A percentile compares a stretch with the other conserved stretches of the same genome.
Evolutionary conservation across 2,329 filamentous ascomycete species (phyloP).

Genomic region (Talaromyces sp.): DNA sequence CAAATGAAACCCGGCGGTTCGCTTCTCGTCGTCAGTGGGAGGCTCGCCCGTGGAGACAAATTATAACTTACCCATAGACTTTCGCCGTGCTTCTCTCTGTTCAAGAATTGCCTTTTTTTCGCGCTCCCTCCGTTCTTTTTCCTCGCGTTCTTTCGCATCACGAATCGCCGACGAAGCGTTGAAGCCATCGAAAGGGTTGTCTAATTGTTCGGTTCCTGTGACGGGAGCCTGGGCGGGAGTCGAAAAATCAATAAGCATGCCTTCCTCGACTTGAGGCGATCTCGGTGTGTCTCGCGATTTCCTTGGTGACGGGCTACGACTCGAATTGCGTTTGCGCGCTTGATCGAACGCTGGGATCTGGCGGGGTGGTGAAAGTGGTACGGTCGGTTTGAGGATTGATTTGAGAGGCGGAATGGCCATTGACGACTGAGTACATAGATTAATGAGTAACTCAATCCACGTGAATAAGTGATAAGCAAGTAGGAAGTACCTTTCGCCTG

Average conservation of each 20-base stretch:
- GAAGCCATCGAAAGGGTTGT: conserved; percentile 44
- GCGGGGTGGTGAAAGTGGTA: conserved; percentile 60
- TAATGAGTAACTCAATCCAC: conserved; percentile 2
- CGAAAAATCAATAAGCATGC: conserved; percentile 39
- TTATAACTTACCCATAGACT: conserved; percentile 62
- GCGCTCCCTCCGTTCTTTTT: conserved; percentile 54
- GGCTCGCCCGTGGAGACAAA: background rate
- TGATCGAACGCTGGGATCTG: conserved; percentile 58
- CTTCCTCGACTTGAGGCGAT: conserved; percentile 21
- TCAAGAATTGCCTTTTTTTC: conserved; percentile 59
- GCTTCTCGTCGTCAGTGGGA: conserved; percentile 37
- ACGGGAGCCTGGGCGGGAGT: conserved; percentile 29
- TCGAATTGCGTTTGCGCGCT: conserved; percentile 35
- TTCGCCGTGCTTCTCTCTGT: conserved; percentile 79
- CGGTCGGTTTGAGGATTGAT: conserved; percentile 77
- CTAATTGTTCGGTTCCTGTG: conserved; percentile 34
- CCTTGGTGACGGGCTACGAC: conserved; percentile 23
- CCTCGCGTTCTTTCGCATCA: conserved; percentile 59
- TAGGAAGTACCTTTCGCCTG: conserved; percentile 61
- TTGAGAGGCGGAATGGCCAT: conserved; percentile 40
- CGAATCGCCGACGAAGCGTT: conserved; percentile 34
- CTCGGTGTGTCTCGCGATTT: conserved; percentile 15
- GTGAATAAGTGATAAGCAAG: background rate
- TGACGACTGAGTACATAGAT: conserved; percentile 31
- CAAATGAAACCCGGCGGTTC: conserved; percentile 91